These are phyloP conservation scores for Polyplosphaeria fusca DNA, from an alignment of 495 filamentous ascomycete genomes.

Conservation along the genomic window DNA sequence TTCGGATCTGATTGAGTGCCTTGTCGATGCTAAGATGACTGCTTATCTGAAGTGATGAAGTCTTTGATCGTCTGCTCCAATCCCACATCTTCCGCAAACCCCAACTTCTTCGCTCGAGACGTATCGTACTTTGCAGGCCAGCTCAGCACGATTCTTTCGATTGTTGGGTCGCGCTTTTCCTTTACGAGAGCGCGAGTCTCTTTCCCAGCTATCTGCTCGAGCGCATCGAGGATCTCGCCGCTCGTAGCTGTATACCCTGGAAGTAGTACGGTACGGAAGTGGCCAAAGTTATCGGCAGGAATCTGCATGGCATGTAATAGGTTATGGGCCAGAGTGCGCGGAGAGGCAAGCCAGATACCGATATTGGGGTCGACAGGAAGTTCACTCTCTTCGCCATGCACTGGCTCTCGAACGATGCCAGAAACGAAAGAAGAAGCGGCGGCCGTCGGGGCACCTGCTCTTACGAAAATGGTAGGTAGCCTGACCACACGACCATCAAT, in stretches of 20 bases:
- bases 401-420: conserved; percentile 32
- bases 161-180: conserved; percentile 31
- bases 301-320: conserved; percentile 31
- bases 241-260: conserved; percentile 32
- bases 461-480: conserved; percentile 32
- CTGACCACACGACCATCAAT: conserved; percentile 33
- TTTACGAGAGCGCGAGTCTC: conserved; percentile 21
- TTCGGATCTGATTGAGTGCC: too few relatives aligned
- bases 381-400: conserved; percentile 30
- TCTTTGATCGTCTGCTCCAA: conserved; percentile 32
- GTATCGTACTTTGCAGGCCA: conserved; percentile 36
- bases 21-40: neutral
- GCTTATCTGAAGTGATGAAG: conserved; percentile 25
- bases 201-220: conserved; percentile 31
- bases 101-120: conserved; percentile 26
- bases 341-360: conserved; percentile 34
- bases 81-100: conserved; percentile 32
- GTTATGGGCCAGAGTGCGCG: conserved; percentile 27
- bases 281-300: conserved; percentile 28
- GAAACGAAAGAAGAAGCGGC: conserved; percentile 32
- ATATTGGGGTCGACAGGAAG: conserved; percentile 39
- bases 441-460: conserved; percentile 30
- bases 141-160: conserved; percentile 30
- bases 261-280: conserved; percentile 28
- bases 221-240: conserved; percentile 27